phyloP scores from a whole-genome alignment of 306 rosid species.

The Myrica gale region DNA sequence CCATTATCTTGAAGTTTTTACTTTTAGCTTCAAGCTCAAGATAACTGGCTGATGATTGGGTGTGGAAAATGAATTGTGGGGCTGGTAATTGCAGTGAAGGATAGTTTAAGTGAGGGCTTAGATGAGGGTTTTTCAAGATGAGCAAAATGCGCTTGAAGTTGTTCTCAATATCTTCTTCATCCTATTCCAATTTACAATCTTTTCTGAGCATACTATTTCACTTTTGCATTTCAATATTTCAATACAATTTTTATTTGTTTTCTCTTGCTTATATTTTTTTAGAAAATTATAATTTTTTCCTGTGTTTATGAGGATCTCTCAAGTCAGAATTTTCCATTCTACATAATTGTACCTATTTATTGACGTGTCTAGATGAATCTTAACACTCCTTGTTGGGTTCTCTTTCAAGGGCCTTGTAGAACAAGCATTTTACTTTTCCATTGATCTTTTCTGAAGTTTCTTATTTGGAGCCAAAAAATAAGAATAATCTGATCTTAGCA shows the following conservation, averaged over 20 bases:
- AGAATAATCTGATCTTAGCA: conserved; percentile 1
- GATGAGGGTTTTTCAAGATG: background rate
- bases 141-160: background rate
- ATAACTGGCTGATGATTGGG: background rate
- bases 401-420: background rate
- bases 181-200: conserved; percentile 11
- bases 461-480: background rate
- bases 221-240: background rate
- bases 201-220: background rate
- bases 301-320: background rate
- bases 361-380: background rate
- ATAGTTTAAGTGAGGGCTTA: background rate
- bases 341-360: background rate
- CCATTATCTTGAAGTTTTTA: background rate
- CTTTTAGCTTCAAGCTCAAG: background rate
- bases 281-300: background rate
- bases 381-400: background rate
- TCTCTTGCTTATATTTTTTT: background rate
- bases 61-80: background rate
- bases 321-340: background rate
- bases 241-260: background rate
- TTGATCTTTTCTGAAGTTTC: conserved; percentile 4
- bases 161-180: background rate
- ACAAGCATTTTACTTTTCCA: conserved; percentile 1
- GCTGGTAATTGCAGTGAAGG: background rate